These are phyloP conservation scores for Euptelea pleiosperma DNA, from an alignment of 164 flowering plant species.

Conservation along the genomic window DNA sequence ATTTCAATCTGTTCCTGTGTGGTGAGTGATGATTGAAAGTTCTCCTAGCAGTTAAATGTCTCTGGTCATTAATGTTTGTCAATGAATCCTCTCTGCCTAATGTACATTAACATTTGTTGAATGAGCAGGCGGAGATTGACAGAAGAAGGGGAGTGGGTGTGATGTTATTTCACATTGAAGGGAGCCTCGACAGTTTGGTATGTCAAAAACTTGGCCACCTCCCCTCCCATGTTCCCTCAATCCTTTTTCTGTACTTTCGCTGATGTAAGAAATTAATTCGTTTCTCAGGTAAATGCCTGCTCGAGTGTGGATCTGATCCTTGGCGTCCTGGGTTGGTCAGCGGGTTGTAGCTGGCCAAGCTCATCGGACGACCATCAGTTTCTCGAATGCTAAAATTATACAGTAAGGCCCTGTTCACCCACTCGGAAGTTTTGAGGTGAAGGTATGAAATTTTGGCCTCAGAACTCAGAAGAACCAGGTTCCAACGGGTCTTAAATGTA, in stretches of 20 bases:
- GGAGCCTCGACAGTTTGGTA: conserved; percentile 71
- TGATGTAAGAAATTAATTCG: conserved; percentile 8
- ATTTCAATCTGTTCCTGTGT: conserved; percentile 79
- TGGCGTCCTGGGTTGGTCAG: conserved; percentile 90
- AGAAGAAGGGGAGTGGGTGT: conserved; percentile 75
- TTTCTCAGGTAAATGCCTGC: conserved; percentile 62
- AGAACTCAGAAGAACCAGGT: not conserved
- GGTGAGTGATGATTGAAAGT: conserved; percentile 63
- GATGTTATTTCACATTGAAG: conserved; percentile 86
- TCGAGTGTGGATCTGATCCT: conserved; percentile 60
- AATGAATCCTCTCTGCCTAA: not conserved
- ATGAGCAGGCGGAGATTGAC: conserved; percentile 77
- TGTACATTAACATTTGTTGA: not conserved
- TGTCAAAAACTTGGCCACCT: conserved; percentile 1
- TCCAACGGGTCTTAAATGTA: conserved; percentile 3
- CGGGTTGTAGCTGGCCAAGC: conserved; percentile 89
- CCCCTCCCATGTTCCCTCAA: not conserved
- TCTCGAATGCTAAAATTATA: conserved; percentile 55
- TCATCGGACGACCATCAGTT: conserved; percentile 31
- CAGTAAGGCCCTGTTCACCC: not conserved
- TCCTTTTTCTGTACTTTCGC: not conserved
- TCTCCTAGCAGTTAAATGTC: not conserved
- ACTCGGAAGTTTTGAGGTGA: not conserved
- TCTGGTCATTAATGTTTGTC: not conserved
- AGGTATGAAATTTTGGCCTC: conserved; percentile 14